Base-by-base conservation (phyloP, 2,329 filamentous ascomycete species). In the Penicillium oxalicum region DNA sequence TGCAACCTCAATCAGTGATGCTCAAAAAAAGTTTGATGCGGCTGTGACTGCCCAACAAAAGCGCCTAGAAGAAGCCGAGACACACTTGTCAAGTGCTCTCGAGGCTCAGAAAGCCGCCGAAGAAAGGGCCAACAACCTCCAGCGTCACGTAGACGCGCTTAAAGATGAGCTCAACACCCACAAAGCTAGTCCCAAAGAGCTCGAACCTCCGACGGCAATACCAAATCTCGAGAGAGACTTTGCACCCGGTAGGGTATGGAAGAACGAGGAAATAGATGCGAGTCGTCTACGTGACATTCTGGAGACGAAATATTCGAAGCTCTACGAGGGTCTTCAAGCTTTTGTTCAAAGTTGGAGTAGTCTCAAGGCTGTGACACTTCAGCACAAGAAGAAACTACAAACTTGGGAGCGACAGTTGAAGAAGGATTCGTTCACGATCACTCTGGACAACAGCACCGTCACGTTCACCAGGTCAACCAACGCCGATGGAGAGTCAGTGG, bases 311-410 rank as follows among this genome's bases (percentile, higher is more conserved):
- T 72, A 72, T 54, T 47, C 51, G 2, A 54, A 61, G 8, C 55
- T 71, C 12, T 71, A 70, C 40, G 42, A 46, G 7, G 63, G 67
- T 44, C 40, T 64, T 9, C 48, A 56, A 35, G 64, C 53, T 8
- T 53, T 71, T 18, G 34, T 60, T 5, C 45, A 57, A 18, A 61
- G 61, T 2, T 65, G 60, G 48, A 57, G 47, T 4, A 53, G 57
- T 24, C 59, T 71, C 24, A 66, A 61, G 47, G 49, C 49, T 6
- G 62, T 59, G 27, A 51, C 69, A 4, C 62, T 67, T 42, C 59
- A 60, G n/a, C 61, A 66, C 37, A 70, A 69, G 44, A 59, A 50
- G 40, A 70, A 67, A 42, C 49, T 69, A 9, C 47, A 42, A 5
- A 51, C 59, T 43, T 67, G 65, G 63, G 58, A 63, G 32, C 57